Evolutionary conservation across 108 stramenopile species (phyloP).

Genomic region (Pseudonitzschia multiseries): DNA sequence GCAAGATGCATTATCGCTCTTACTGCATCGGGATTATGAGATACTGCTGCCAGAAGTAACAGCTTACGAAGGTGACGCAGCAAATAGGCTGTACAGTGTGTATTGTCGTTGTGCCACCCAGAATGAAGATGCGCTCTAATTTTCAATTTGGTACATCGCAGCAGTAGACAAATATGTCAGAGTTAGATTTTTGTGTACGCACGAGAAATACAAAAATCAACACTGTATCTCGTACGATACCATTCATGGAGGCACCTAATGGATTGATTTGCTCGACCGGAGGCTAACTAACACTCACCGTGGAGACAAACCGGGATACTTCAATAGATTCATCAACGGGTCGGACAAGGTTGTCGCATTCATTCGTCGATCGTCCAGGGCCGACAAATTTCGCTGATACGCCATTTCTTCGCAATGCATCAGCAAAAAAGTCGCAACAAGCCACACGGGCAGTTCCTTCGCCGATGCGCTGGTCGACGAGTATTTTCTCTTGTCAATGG

Average conservation of each 20-base stretch:
- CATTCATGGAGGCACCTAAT: neutral
- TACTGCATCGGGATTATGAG: conserved; percentile 72
- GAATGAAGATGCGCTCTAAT: conserved; percentile 65
- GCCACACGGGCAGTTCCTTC: conserved; percentile 85
- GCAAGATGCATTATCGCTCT: conserved; percentile 70
- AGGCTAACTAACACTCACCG: conserved; percentile 27
- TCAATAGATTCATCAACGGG: conserved; percentile 44
- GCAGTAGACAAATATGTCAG: neutral
- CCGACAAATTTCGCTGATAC: conserved; percentile 65
- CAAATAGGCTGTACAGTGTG: conserved; percentile 70
- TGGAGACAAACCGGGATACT: conserved; percentile 54
- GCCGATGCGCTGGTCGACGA: conserved; percentile 55
- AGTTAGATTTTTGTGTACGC: neutral
- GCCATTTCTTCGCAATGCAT: conserved; percentile 82
- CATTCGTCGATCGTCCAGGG: conserved; percentile 63
- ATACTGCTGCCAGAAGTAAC: conserved; percentile 66
- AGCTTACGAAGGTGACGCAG: conserved; percentile 79
- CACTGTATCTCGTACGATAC: neutral
- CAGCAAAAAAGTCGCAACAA: conserved; percentile 78
- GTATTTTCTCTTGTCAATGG: conserved; percentile 44
- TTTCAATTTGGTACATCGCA: neutral
- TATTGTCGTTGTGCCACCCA: conserved; percentile 75
- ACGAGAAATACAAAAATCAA: neutral
- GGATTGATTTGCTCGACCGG: neutral
- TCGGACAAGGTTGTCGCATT: conserved; percentile 27